Conservation (phyloP, 768 basidiomycete genomes). For the Amyloporia xantha region DNA sequence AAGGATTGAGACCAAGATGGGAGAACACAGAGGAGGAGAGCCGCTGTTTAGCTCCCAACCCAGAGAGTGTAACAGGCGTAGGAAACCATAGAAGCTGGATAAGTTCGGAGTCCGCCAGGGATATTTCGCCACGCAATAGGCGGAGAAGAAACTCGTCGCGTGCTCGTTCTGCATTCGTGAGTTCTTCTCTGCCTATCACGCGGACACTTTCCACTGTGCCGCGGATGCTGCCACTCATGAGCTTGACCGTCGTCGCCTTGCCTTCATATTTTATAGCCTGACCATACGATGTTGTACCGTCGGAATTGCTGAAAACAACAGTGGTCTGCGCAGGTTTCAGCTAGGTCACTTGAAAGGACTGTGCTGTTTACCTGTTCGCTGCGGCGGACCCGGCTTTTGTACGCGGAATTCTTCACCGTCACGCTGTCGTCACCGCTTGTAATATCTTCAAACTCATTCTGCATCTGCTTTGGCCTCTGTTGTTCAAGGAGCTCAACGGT, state of each 20-base stretch:
- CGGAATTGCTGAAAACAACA: constrained; percentile 30
- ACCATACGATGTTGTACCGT: constrained; percentile 27
- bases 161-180: constrained; percentile 33
- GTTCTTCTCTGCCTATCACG: constrained; percentile 36
- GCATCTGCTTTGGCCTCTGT: constrained; percentile 26
- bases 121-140: constrained; percentile 27
- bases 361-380: constrained; percentile 27
- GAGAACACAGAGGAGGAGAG: too few species aligned
- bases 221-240: constrained; percentile 16
- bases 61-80: too few species aligned
- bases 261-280: constrained; percentile 27
- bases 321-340: constrained; percentile 21
- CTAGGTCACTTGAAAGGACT: neutral
- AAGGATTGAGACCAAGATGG: constrained; percentile 28
- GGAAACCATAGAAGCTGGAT: constrained; percentile 38
- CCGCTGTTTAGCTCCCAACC: too few species aligned
- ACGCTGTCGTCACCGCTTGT: constrained; percentile 23
- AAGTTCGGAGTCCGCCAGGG: constrained; percentile 27
- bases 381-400: constrained; percentile 33
- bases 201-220: constrained; percentile 27
- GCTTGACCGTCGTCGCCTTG: constrained; percentile 29
- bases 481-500: constrained; percentile 30
- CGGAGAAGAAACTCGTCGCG: constrained; percentile 32
- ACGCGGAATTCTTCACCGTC: constrained; percentile 32
- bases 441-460: constrained; percentile 29